These are phyloP conservation scores for Hemileccinum impolitum DNA, from an alignment of 768 basidiomycete genomes.

Conservation along the genomic window DNA sequence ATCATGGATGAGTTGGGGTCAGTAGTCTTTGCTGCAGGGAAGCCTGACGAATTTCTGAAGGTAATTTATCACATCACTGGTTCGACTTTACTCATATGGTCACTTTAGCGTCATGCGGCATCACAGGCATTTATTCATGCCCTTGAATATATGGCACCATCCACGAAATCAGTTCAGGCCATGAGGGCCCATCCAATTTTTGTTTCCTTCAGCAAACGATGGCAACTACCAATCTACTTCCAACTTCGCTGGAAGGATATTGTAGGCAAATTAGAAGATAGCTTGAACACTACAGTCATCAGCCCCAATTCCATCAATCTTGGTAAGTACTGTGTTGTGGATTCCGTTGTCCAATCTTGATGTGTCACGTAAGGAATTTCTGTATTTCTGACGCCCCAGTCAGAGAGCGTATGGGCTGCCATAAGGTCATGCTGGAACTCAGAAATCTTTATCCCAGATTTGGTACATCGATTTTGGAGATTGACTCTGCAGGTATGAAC, in stretches of 20 bases:
- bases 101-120: constrained; percentile 72
- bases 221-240: constrained; percentile 97
- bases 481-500: constrained; percentile 76
- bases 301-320: constrained; percentile 34
- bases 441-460: constrained; percentile 79
- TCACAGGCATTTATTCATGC: constrained; percentile 80
- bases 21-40: constrained; percentile 86
- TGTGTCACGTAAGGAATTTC: constrained; percentile 19
- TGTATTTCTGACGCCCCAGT: constrained; percentile 59
- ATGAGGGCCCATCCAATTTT: constrained; percentile 76
- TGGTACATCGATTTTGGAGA: constrained; percentile 86
- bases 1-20: constrained; percentile 84
- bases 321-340: constrained; percentile 34
- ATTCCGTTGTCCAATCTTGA: not conserved
- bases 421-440: constrained; percentile 82
- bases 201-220: constrained; percentile 71
- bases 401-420: constrained; percentile 66
- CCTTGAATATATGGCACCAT: constrained; percentile 81
- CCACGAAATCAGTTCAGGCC: constrained; percentile 58
- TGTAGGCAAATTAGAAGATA: constrained; percentile 69
- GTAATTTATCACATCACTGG: constrained; percentile 39
- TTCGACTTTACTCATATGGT: not conserved
- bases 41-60: constrained; percentile 86
- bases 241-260: constrained; percentile 98
- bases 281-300: constrained; percentile 43